Conservation (phyloP, 2,329 filamentous ascomycete genomes). For the Karstenula rhodostoma region DNA sequence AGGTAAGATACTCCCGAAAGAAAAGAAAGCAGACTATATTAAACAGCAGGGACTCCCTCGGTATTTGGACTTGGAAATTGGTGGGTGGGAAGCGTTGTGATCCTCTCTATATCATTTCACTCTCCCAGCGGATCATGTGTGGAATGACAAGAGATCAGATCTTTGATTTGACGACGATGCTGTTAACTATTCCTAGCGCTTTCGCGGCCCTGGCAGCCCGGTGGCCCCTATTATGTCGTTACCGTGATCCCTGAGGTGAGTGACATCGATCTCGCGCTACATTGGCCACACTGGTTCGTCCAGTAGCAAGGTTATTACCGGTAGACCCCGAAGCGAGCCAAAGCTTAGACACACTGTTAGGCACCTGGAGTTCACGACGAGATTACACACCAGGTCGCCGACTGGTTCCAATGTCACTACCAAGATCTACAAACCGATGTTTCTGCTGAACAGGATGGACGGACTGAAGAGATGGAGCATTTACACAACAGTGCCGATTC, state of each 20-base stretch:
- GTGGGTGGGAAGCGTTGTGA: background rate
- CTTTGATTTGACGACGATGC: constrained; percentile 13
- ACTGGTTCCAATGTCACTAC: constrained; percentile 11
- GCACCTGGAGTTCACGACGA: constrained; percentile 1
- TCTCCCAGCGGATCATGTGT: background rate
- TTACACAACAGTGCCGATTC: background rate
- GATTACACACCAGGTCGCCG: constrained; percentile 1
- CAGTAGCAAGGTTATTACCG: background rate
- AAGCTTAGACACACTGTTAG: background rate
- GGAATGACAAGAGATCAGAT: constrained; percentile 2
- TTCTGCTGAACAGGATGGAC: constrained; percentile 1
- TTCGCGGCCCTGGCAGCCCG: constrained; percentile 10
- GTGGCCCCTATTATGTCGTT: constrained; percentile 7
- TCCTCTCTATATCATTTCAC: background rate
- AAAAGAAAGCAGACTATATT: no score
- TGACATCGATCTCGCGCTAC: background rate
- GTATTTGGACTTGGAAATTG: no score
- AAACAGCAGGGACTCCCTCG: no score
- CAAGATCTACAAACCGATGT: constrained; percentile 1
- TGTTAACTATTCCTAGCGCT: constrained; percentile 10
- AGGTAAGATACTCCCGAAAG: background rate
- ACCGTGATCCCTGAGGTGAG: background rate
- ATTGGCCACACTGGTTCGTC: background rate
- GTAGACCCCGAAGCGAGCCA: background rate
- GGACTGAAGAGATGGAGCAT: constrained; percentile 4